These are phyloP conservation scores for Gossypium mustelinum DNA, from an alignment of 345 rosid species.

Conservation along the genomic window DNA sequence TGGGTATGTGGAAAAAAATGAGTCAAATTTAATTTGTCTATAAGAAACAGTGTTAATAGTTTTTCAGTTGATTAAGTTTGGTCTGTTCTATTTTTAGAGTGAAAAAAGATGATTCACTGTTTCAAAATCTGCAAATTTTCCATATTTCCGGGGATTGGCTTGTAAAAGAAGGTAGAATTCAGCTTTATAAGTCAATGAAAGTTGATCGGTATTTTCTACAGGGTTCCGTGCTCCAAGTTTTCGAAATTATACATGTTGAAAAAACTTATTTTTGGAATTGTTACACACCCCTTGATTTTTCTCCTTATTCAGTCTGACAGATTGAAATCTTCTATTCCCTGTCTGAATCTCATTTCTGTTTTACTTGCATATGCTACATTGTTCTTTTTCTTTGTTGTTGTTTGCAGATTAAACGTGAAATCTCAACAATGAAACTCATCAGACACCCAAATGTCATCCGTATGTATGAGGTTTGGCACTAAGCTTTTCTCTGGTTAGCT, in stretches of 20 bases:
- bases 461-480: slow-evolving; percentile 75
- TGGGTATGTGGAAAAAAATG: neutral
- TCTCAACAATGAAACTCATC: slow-evolving; percentile 89
- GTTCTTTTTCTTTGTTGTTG: neutral
- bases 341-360: neutral
- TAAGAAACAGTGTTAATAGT: neutral
- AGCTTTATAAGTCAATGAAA: neutral
- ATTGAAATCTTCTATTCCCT: neutral
- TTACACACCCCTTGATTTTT: neutral
- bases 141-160: neutral
- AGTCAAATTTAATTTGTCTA: neutral
- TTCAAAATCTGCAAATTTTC: neutral
- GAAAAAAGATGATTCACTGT: neutral
- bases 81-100: neutral
- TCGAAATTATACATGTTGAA: neutral
- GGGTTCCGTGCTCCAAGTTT: neutral
- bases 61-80: neutral
- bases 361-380: neutral
- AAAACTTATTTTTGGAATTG: neutral
- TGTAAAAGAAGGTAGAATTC: neutral
- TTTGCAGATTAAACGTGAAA: slow-evolving; percentile 90
- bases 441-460: slow-evolving; percentile 95
- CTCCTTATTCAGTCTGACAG: neutral
- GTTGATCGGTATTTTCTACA: neutral
- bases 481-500: slow-evolving; percentile 9